Evolutionary conservation across 225 moss, liverwort and hornwort species (phyloP).

Genomic region (Physcomitrium patens): DNA sequence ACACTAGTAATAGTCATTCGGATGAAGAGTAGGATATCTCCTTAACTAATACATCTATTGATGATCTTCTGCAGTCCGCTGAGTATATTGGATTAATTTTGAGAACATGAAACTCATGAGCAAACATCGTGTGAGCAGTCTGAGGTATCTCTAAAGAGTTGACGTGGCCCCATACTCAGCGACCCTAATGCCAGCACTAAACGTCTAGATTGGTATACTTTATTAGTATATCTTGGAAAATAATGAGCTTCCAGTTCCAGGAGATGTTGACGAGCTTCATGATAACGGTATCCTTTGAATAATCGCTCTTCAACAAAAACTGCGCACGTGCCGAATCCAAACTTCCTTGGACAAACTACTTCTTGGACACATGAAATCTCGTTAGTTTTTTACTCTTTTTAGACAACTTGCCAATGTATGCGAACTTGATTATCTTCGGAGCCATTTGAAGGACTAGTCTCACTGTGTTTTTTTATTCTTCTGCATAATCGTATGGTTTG

Average conservation of each 20-base stretch:
- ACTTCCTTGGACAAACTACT: too few relatives aligned
- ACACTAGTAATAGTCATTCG: too few relatives aligned
- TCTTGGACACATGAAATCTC: too few relatives aligned
- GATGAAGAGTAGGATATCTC: not conserved
- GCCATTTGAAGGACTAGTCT: not conserved
- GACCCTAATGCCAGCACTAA: constrained; percentile 21
- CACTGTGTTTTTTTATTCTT: too few relatives aligned
- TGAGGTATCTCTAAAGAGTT: too few relatives aligned
- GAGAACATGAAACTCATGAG: too few relatives aligned
- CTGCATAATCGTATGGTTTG: too few relatives aligned
- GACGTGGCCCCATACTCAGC: too few relatives aligned
- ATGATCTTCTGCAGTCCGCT: constrained; percentile 13
- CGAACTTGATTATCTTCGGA: not conserved
- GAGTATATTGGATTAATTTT: constrained; percentile 7
- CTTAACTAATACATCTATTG: not conserved
- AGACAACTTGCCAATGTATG: not conserved
- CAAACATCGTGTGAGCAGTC: too few relatives aligned
- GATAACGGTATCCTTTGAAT: constrained; percentile 28
- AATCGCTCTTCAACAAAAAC: not conserved
- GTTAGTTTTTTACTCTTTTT: too few relatives aligned
- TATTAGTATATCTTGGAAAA: constrained; percentile 23
- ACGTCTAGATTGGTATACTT: constrained; percentile 25
- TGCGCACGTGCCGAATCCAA: too few relatives aligned
- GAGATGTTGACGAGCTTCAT: not conserved
- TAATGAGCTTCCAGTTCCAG: constrained; percentile 20